phyloP scores from a whole-genome alignment of 23 red algal genomes.

The Cyanidiococcus yangmingshanensis region DNA sequence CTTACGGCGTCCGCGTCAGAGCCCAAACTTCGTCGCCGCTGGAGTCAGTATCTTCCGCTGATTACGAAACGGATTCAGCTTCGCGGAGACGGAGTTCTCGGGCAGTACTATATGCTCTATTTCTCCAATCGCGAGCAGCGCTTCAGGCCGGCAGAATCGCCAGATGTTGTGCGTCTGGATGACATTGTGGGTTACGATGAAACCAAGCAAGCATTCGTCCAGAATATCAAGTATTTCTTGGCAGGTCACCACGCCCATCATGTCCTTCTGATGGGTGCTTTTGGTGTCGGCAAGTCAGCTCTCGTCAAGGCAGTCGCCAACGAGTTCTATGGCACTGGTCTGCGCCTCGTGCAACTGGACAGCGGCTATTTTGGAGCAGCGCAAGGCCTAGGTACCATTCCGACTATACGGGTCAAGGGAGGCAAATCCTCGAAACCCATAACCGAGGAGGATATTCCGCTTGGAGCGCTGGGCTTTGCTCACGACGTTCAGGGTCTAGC shows the following conservation, averaged over 20 bases:
- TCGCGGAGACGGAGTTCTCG: background rate
- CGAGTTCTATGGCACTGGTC: conserved; percentile 12
- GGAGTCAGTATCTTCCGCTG: background rate
- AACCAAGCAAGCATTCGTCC: conserved; percentile 20
- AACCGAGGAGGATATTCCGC: background rate
- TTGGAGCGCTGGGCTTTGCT: background rate
- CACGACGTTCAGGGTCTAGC: background rate
- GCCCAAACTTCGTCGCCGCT: background rate
- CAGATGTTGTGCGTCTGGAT: conserved; percentile 17
- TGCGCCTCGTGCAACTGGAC: conserved; percentile 32
- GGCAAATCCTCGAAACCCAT: background rate
- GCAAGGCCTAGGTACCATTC: background rate
- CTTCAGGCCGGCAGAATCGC: conserved; percentile 15
- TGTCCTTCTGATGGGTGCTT: conserved; percentile 13
- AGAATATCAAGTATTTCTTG: conserved; percentile 27
- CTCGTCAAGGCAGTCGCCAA: conserved; percentile 25
- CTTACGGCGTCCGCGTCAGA: background rate
- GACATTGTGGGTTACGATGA: conserved; percentile 22
- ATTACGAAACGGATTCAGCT: background rate
- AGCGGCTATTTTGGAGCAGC: conserved; percentile 9
- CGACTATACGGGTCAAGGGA: background rate
- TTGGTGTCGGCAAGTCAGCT: conserved; percentile 26
- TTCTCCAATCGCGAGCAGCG: background rate
- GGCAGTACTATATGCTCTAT: conserved; percentile 19
- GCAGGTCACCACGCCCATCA: conserved; percentile 20